A percentile compares a stretch with the other conserved stretches of the same genome.
These are phyloP conservation scores for Pythium dissotocum DNA, from an alignment of 352 stramenopile species.

Conservation along the genomic window DNA sequence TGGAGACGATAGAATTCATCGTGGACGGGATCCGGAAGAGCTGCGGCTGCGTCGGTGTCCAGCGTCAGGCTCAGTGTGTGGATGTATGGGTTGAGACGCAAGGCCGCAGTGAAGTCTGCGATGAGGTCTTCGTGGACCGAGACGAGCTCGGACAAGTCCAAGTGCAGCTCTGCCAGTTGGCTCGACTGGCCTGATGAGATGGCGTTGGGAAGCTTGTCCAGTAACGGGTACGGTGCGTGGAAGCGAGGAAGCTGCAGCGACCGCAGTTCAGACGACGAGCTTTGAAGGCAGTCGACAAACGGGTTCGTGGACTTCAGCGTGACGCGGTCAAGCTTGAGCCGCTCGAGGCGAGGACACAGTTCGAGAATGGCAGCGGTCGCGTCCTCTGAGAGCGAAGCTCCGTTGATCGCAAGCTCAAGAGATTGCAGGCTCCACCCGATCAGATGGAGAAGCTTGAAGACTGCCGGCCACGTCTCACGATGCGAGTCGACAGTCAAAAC, in stretches of 20 bases:
- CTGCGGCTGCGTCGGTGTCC: conserved; percentile 15
- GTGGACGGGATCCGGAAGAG: conserved; percentile 12
- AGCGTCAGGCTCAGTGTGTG: conserved; percentile 9
- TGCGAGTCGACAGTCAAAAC: conserved; percentile 12
- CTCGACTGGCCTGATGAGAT: neutral
- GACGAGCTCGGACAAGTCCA: conserved; percentile 16
- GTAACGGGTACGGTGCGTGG: neutral
- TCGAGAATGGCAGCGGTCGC: neutral
- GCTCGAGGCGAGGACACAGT: conserved; percentile 4
- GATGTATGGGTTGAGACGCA: conserved; percentile 7
- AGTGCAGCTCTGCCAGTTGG: conserved; percentile 6
- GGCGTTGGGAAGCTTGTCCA: neutral
- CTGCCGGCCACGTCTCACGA: conserved; percentile 5
- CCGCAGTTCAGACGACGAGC: neutral
- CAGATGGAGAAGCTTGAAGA: conserved; percentile 1
- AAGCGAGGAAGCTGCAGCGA: conserved; percentile 10
- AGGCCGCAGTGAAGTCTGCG: neutral
- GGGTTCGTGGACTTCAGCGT: neutral
- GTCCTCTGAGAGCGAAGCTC: neutral
- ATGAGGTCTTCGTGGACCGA: conserved; percentile 7
- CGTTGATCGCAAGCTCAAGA: conserved; percentile 17
- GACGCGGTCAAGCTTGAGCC: conserved; percentile 9
- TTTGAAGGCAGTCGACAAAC: neutral
- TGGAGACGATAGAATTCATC: conserved; percentile 19
- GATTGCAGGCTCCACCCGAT: conserved; percentile 6